Evolutionary conservation across 352 stramenopile species (phyloP).

Genomic region (Phytopythium oedochilum): DNA sequence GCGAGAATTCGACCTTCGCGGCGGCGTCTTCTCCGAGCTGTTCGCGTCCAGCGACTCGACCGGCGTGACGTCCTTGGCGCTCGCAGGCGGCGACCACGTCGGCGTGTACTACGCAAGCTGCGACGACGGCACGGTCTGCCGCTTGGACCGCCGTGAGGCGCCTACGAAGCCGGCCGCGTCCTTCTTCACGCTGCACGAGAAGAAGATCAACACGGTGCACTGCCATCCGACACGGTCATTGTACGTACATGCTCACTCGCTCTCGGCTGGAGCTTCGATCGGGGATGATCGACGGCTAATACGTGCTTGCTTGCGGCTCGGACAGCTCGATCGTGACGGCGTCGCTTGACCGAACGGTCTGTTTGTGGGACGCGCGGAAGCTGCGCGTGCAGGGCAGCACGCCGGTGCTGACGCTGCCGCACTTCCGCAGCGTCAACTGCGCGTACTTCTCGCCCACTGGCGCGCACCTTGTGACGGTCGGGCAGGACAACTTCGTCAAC

Average conservation of each 20-base stretch:
- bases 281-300: background rate
- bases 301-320: conserved; percentile 1
- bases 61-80: conserved; percentile 58
- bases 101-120: conserved; percentile 45
- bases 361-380: conserved; percentile 75
- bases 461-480: conserved; percentile 70
- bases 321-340: conserved; percentile 65
- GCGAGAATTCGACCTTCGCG: conserved; percentile 61
- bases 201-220: conserved; percentile 86
- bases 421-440: conserved; percentile 81
- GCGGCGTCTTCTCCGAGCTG: conserved; percentile 43
- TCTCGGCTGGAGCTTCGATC: background rate
- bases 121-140: conserved; percentile 56
- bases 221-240: conserved; percentile 52
- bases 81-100: conserved; percentile 2
- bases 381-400: conserved; percentile 35
- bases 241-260: conserved; percentile 29
- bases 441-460: conserved; percentile 81
- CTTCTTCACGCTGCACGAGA: conserved; percentile 61
- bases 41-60: conserved; percentile 38
- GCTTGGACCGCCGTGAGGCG: conserved; percentile 40
- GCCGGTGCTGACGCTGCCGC: conserved; percentile 52
- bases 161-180: background rate
- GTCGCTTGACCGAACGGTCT: conserved; percentile 76
- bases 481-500: conserved; percentile 78